Percentiles rank a stretch among this genome's conserved stretches.
phyloP scores from a whole-genome alignment of 2,329 filamentous ascomycete genomes.

The Fusarium decemcellulare region DNA sequence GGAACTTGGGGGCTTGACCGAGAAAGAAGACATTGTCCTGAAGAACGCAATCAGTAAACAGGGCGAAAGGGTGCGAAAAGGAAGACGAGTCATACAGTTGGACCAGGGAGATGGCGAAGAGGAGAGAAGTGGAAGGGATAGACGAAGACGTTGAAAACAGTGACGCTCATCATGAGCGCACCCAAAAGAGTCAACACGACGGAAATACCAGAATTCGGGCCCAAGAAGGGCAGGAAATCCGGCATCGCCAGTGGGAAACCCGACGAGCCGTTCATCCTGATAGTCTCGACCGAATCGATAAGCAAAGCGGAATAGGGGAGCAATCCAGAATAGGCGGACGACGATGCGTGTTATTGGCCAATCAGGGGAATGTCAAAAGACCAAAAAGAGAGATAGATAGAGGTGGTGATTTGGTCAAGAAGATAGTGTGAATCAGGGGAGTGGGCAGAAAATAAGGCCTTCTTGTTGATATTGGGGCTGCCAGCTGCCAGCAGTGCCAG shows the following conservation, averaged over 20 bases:
- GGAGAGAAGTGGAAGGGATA: constrained; percentile 61
- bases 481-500: constrained; percentile 2
- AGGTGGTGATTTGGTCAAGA: not conserved
- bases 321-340: not conserved
- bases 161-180: not conserved
- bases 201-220: constrained; percentile 2
- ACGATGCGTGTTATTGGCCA: not conserved
- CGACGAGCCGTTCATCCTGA: constrained; percentile 2
- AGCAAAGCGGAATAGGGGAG: not conserved
- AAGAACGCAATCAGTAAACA: constrained; percentile 14
- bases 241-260: constrained; percentile 5
- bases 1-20: constrained; percentile 55
- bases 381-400: not conserved
- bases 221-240: not conserved
- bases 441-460: not conserved
- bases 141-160: constrained; percentile 50
- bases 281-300: not conserved
- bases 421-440: not conserved
- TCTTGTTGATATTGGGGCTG: not conserved
- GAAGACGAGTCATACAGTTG: constrained; percentile 50
- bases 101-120: constrained; percentile 60
- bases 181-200: not conserved
- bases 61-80: not conserved
- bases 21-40: constrained; percentile 57
- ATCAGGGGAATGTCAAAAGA: not conserved